Evolutionary conservation across 2,329 filamentous ascomycete species (phyloP).

Genomic region (Corynespora cassiicola): DNA sequence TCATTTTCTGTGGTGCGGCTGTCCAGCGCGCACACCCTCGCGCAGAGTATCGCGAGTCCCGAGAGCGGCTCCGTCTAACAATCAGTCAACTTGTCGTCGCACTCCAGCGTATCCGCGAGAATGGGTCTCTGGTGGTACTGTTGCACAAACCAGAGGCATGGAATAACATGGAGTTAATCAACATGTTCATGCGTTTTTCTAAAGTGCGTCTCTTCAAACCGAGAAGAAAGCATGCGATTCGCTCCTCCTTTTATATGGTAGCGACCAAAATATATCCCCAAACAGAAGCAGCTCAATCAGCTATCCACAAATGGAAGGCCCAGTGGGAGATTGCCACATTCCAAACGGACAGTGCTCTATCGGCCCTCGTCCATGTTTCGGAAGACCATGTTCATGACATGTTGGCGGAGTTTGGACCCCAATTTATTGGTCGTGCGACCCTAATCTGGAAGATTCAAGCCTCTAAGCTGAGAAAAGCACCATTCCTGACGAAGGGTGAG

Average conservation of each 20-base stretch:
- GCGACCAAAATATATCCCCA: conserved; percentile 50
- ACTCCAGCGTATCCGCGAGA: conserved; percentile 52
- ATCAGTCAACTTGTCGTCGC: conserved; percentile 55
- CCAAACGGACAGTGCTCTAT: conserved; percentile 12
- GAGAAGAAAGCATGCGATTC: conserved; percentile 43
- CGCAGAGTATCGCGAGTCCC: conserved; percentile 12
- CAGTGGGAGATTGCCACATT: conserved; percentile 20
- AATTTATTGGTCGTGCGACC: conserved; percentile 18
- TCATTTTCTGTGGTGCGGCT: conserved; percentile 58
- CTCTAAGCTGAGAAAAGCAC: too few relatives aligned
- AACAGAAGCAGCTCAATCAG: conserved; percentile 36
- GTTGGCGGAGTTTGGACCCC: conserved; percentile 17
- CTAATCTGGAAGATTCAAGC: conserved; percentile 19
- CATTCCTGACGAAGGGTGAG: too few relatives aligned
- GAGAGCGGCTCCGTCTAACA: too few relatives aligned
- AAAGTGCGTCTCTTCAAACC: conserved; percentile 56
- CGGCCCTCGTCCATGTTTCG: conserved; percentile 1
- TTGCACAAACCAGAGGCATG: conserved; percentile 57
- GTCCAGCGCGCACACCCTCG: conserved; percentile 46
- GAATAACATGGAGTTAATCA: conserved; percentile 47
- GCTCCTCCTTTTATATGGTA: conserved; percentile 62
- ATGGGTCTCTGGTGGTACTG: conserved; percentile 59
- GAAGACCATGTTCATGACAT: conserved; percentile 6
- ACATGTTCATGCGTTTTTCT: conserved; percentile 52
- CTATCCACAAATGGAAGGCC: conserved; percentile 34